Conservation (phyloP, 805 yeast species). For the Candida wancherniae region DNA sequence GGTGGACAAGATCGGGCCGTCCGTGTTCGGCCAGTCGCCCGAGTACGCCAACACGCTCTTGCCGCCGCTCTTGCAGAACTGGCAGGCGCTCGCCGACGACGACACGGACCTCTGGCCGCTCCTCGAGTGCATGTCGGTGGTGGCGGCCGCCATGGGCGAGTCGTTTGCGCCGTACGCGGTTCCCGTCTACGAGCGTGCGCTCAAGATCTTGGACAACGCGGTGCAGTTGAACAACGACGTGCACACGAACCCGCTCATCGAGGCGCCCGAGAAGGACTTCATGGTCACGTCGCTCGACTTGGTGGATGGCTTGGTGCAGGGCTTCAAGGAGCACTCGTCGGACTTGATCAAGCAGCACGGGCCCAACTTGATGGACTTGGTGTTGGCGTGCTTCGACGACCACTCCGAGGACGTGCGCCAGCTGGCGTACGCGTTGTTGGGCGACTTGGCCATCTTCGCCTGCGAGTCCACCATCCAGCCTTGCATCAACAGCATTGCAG, state of each 20-base stretch:
- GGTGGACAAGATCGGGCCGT: constrained; percentile 68
- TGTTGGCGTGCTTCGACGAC: constrained; percentile 70
- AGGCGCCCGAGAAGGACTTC: constrained; percentile 85
- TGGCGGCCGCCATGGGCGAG: constrained; percentile 83
- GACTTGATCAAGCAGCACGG: constrained; percentile 45
- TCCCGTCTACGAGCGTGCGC: constrained; percentile 76
- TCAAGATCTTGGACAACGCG: constrained; percentile 62
- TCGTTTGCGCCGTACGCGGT: constrained; percentile 84
- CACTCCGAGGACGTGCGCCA: constrained; percentile 86
- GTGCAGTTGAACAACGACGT: constrained; percentile 62
- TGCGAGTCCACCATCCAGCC: constrained; percentile 44
- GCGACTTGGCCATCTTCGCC: constrained; percentile 74
- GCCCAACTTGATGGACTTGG: constrained; percentile 50
- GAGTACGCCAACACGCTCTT: constrained; percentile 56
- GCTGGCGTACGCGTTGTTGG: constrained; percentile 81
- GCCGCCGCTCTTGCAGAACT: constrained; percentile 78
- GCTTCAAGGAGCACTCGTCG: constrained; percentile 60
- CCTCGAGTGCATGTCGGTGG: constrained; percentile 86
- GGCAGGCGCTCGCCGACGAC: constrained; percentile 71
- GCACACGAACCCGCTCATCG: constrained; percentile 59
- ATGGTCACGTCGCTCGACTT: constrained; percentile 84
- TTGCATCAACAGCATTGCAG: constrained; percentile 47
- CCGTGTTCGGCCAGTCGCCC: constrained; percentile 49
- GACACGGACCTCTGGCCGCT: constrained; percentile 89
- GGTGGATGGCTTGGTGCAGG: constrained; percentile 90